A percentile compares a stretch with the other conserved stretches of the same genome.
Evolutionary conservation across 1,284 basidiomycete genomes (phyloP).

Genomic region (Cystobasidium pallidum): DNA sequence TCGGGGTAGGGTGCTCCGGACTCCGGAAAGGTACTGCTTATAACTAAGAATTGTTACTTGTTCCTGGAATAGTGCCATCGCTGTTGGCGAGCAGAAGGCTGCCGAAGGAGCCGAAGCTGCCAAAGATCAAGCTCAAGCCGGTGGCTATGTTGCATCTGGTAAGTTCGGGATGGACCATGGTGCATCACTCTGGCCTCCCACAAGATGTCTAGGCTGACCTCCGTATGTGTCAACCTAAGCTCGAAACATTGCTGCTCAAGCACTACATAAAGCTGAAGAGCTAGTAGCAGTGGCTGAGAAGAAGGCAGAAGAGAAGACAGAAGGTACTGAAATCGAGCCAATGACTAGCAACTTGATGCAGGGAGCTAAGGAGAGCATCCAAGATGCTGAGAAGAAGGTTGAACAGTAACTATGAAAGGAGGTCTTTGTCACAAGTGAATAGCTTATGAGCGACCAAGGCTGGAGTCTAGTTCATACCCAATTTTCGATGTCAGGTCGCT

Average conservation of each 20-base stretch:
- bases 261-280: constrained; percentile 31
- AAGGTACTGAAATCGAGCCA: constrained; percentile 15
- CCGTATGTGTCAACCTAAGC: constrained; percentile 10
- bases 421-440: too few relatives aligned
- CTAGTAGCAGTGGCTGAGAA: constrained; percentile 23
- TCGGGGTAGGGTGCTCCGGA: constrained; percentile 15
- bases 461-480: too few relatives aligned
- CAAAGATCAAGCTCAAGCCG: constrained; percentile 1
- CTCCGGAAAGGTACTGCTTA: too few relatives aligned
- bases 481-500: too few relatives aligned
- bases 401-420: neutral
- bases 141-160: constrained; percentile 25
- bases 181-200: too few relatives aligned
- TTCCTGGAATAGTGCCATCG: constrained; percentile 18
- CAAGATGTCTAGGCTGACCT: too few relatives aligned
- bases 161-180: too few relatives aligned
- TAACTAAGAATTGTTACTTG: neutral
- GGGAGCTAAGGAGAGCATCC: constrained; percentile 29
- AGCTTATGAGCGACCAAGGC: too few relatives aligned
- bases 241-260: constrained; percentile 33
- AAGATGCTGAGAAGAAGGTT: constrained; percentile 22
- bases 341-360: constrained; percentile 41
- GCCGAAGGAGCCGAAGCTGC: constrained; percentile 28
- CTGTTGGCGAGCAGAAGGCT: constrained; percentile 41
- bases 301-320: constrained; percentile 13